Base-by-base conservation (phyloP, 2,329 filamentous ascomycete genomes). In the Orbilia brochopaga region DNA sequence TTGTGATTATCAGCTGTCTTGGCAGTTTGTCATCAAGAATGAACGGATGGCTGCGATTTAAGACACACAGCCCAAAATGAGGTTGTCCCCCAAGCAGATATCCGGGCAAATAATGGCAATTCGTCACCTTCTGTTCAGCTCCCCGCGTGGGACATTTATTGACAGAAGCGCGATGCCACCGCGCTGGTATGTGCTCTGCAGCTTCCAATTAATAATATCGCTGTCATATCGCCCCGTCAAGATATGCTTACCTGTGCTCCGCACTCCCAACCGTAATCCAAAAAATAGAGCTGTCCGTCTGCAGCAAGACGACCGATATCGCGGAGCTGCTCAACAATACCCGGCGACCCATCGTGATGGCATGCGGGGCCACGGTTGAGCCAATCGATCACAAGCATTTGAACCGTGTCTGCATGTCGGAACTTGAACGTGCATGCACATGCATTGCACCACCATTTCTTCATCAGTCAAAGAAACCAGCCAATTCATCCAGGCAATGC, bases 401-500 rank as follows among this genome's bases (percentile, higher is more conserved):
- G 37, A 42, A 42, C 37, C 37, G 37, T 42, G 37, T 42, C 37
- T 42, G 37, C 37, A 42, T 17, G 37, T 42, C 37, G 37, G 37
- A 42, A 42, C 37, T n/a, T 42, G 37, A 42, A 42, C 37, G 37
- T 42, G 37, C 37, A 42, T 42, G 37, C 37, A 17, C 37, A 42
- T 42, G 37, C 37, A 13, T 4, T 42, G 3, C n/a, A 42, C 27
- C 27, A 8, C 27, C 8, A 8, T 8, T 3, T 32, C 27, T 32
- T 32, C 27, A 32, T 32, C 27, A 8, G 27, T 8, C 27, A 3
- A 3, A n/a, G n/a, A 32, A 32, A 8, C 8, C 27, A 32, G 8
- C 27, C 27, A 42, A 15, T 42, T 42, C 37, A 42, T 17, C 37
- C 37, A 42, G 37, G 8, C 27, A 4, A 32, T 32, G 27, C 27